phyloP scores from a whole-genome alignment of 441 rosid species.

The Daphne laureola region DNA sequence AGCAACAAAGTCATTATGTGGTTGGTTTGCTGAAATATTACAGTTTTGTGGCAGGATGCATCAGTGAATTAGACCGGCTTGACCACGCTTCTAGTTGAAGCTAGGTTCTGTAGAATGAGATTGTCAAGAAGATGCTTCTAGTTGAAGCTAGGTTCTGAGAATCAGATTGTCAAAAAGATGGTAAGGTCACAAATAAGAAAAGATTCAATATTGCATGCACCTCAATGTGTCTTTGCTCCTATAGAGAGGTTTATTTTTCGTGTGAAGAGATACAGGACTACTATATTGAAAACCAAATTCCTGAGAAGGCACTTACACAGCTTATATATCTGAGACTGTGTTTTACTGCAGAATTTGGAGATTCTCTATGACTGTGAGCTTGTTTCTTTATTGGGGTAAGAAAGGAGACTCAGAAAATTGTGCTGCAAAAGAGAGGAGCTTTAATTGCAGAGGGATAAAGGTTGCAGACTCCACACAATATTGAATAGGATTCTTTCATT shows the following conservation, averaged over 20 bases:
- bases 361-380: slow-evolving; percentile 1
- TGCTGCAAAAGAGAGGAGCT: slow-evolving; percentile 59
- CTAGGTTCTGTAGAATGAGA: slow-evolving; percentile 43
- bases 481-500: neutral
- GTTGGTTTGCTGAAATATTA: slow-evolving; percentile 1
- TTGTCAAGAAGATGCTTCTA: too few relatives aligned
- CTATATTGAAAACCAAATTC: slow-evolving; percentile 57
- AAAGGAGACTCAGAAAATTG: slow-evolving; percentile 59
- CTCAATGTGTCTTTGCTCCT: slow-evolving; percentile 47
- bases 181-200: slow-evolving; percentile 30
- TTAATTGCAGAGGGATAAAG: slow-evolving; percentile 50
- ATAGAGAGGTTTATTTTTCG: slow-evolving; percentile 43
- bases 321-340: slow-evolving; percentile 21
- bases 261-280: slow-evolving; percentile 57
- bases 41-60: slow-evolving; percentile 31
- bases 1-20: slow-evolving; percentile 5
- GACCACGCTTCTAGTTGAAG: slow-evolving; percentile 39
- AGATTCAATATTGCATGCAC: slow-evolving; percentile 12
- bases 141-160: too few relatives aligned
- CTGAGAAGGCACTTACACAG: slow-evolving; percentile 59
- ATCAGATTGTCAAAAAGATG: slow-evolving; percentile 44
- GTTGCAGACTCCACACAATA: slow-evolving; percentile 17
- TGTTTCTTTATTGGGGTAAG: slow-evolving; percentile 33
- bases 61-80: slow-evolving; percentile 38
- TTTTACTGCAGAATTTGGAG: neutral